phyloP scores from a whole-genome alignment of 1,139 yeast genomes.

The Saccharomyces hybrid region DNA sequence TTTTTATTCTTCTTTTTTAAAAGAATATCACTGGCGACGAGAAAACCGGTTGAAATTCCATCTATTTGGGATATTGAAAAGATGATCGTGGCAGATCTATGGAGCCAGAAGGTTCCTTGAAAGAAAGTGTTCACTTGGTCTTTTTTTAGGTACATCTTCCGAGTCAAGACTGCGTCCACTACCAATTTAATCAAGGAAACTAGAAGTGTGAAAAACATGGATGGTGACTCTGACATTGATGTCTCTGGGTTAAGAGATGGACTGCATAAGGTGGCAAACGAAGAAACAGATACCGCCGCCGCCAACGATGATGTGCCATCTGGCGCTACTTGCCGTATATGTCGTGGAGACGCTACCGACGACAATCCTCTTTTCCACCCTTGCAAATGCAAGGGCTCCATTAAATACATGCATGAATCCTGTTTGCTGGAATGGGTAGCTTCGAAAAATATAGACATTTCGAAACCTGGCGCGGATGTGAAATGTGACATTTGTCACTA shows the following conservation, averaged over 20 bases:
- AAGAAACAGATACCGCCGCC: background rate
- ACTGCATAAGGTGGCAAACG: conserved; percentile 1
- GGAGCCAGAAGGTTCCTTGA: background rate
- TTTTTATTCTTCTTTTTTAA: no score
- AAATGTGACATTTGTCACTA: conserved; percentile 88
- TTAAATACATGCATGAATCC: conserved; percentile 86
- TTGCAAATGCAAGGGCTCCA: conserved; percentile 90
- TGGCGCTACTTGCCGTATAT: conserved; percentile 71
- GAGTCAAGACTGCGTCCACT: background rate
- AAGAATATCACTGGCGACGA: background rate
- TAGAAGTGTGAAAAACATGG: background rate
- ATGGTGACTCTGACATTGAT: background rate
- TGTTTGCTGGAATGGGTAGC: conserved; percentile 85
- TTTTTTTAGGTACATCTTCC: background rate
- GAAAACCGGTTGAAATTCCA: background rate
- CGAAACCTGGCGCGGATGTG: conserved; percentile 36
- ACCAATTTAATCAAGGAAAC: background rate
- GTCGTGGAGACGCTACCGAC: conserved; percentile 81
- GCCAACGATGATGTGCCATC: conserved; percentile 9
- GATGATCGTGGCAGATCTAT: background rate
- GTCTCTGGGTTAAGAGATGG: background rate
- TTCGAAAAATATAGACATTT: conserved; percentile 28
- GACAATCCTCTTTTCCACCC: conserved; percentile 85
- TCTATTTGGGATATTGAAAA: background rate
- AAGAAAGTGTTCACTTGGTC: background rate